These are phyloP conservation scores for Ziziphus jujuba DNA, from an alignment of 306 rosid species.

Conservation along the genomic window DNA sequence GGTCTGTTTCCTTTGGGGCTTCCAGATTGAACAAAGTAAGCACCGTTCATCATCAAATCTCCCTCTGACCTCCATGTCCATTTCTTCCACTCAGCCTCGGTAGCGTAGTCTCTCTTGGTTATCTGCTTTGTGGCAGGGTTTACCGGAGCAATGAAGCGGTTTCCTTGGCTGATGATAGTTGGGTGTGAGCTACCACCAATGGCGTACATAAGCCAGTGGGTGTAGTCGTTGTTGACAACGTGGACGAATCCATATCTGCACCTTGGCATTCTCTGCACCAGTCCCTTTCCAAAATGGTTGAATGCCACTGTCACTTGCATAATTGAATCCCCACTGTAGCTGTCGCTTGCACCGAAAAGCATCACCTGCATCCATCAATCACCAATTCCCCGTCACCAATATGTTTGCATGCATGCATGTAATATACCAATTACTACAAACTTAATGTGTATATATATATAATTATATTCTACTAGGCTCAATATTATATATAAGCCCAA, in stretches of 20 bases:
- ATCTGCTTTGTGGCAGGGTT: slow-evolving; percentile 46
- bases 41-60: slow-evolving; percentile 57
- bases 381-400: neutral
- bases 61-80: slow-evolving; percentile 69
- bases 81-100: slow-evolving; percentile 30
- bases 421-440: neutral
- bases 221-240: slow-evolving; percentile 78
- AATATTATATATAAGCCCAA: too few species aligned
- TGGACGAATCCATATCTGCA: slow-evolving; percentile 70
- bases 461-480: too few species aligned
- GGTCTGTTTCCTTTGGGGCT: slow-evolving; percentile 1
- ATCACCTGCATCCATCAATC: slow-evolving; percentile 49
- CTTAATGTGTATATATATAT: too few species aligned
- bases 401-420: neutral
- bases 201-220: slow-evolving; percentile 88
- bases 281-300: slow-evolving; percentile 71
- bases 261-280: slow-evolving; percentile 73
- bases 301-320: slow-evolving; percentile 67
- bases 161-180: slow-evolving; percentile 80
- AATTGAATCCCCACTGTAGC: slow-evolving; percentile 32
- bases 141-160: slow-evolving; percentile 70
- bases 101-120: slow-evolving; percentile 43
- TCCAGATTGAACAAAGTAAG: slow-evolving; percentile 45
- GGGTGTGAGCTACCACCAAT: slow-evolving; percentile 80
- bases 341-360: slow-evolving; percentile 62